phyloP scores from a whole-genome alignment of 257 asterid species.

The Solanum pimpinellifolium region DNA sequence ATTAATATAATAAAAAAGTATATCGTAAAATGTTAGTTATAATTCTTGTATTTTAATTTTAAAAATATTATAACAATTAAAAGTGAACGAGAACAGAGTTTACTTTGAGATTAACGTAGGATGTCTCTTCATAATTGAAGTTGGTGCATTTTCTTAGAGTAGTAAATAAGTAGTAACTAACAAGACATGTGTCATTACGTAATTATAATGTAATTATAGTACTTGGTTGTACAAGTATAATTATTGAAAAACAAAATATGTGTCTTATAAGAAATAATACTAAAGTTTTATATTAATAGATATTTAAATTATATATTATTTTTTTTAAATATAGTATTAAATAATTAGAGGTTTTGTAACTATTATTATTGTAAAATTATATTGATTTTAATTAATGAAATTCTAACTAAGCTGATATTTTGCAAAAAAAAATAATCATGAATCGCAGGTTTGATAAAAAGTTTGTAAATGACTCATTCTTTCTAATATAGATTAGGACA shows the following conservation, averaged over 20 bases:
- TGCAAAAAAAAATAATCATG: not conserved
- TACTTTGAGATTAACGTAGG: not conserved
- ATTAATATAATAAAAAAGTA: no score
- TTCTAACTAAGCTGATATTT: not conserved
- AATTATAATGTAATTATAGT: not conserved
- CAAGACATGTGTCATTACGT: not conserved
- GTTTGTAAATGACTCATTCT: not conserved
- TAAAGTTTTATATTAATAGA: not conserved
- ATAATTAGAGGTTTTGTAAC: not conserved
- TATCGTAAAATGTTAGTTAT: no score
- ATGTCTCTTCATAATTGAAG: not conserved
- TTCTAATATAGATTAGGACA: not conserved
- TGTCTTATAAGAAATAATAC: not conserved
- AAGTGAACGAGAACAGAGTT: fast-evolving
- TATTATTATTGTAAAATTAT: not conserved
- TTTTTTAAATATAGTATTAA: not conserved
- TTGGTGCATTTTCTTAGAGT: not conserved
- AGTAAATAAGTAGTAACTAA: not conserved
- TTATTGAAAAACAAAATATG: not conserved
- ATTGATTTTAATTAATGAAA: not conserved
- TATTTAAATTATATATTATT: not conserved
- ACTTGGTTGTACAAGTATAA: not conserved
- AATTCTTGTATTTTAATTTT: no score
- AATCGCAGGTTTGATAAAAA: not conserved
- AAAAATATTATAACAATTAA: no score